Conservation (phyloP, 129 eudicot genomes). For the Saposhnikovia divaricata region DNA sequence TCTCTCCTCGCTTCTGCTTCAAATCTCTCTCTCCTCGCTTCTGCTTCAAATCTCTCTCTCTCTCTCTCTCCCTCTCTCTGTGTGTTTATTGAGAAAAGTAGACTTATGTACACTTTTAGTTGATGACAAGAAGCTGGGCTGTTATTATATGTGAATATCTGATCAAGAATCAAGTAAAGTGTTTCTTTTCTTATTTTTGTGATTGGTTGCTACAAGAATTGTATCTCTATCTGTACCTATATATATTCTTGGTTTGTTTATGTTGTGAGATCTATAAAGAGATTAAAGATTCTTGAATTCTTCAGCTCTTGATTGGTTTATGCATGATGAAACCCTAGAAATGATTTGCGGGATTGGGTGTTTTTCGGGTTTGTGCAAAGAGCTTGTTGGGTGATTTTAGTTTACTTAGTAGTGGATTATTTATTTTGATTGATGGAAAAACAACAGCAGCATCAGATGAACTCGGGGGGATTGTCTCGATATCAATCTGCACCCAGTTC, state of each 20-base stretch:
- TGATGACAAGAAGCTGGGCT: not conserved
- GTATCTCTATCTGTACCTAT: not conserved
- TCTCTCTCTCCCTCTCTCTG: not conserved
- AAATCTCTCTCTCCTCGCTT: no score
- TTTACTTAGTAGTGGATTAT: not conserved
- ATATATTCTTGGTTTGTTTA: not conserved
- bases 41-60: not conserved
- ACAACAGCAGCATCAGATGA: constrained; percentile 29
- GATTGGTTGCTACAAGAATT: not conserved
- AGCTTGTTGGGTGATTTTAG: not conserved
- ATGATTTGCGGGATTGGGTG: not conserved
- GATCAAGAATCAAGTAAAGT: not conserved
- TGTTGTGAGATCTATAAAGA: not conserved
- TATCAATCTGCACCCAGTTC: constrained; percentile 83
- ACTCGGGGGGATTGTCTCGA: constrained; percentile 62
- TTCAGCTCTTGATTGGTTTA: not conserved
- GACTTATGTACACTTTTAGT: not conserved
- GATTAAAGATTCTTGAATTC: not conserved
- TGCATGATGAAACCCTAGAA: constrained; percentile 1
- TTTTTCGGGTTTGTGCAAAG: not conserved
- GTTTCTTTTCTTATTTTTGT: not conserved
- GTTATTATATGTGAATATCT: not conserved
- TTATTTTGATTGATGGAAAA: not conserved
- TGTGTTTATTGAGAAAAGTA: not conserved
- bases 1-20: not conserved